These are phyloP conservation scores for Yarrowia bubula DNA, from an alignment of 805 yeast species.

Conservation along the genomic window DNA sequence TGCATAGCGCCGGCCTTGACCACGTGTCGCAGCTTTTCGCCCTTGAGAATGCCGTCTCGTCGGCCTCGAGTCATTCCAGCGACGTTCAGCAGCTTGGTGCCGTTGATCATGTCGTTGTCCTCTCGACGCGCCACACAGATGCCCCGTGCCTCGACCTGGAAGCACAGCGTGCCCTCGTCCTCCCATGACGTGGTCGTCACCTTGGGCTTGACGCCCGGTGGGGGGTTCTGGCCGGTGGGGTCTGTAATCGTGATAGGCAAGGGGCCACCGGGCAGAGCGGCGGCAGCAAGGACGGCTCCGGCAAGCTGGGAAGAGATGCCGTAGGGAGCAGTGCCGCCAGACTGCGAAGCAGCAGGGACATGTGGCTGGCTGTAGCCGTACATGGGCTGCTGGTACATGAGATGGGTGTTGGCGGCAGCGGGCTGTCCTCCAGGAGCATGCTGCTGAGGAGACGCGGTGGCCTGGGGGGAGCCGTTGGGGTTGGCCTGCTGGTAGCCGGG, in stretches of 20 bases:
- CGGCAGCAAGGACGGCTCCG: conserved; percentile 24
- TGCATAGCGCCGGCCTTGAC: conserved; percentile 87
- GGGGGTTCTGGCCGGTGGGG: conserved; percentile 43
- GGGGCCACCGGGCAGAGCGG: conserved; percentile 41
- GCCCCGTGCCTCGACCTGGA: conserved; percentile 80
- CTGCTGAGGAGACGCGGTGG: conserved; percentile 22
- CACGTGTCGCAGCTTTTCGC: conserved; percentile 73
- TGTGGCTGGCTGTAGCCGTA: conserved; percentile 25
- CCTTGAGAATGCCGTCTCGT: conserved; percentile 77
- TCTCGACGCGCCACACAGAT: conserved; percentile 80
- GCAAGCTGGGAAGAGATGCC: conserved; percentile 25
- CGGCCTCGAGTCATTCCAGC: conserved; percentile 87
- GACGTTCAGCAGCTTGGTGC: conserved; percentile 77
- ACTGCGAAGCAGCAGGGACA: conserved; percentile 22
- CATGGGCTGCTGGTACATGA: conserved; percentile 28
- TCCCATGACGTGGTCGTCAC: conserved; percentile 91
- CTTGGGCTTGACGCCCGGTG: conserved; percentile 48
- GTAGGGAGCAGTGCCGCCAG: conserved; percentile 19
- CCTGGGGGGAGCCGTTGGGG: conserved; percentile 21
- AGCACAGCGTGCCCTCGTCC: conserved; percentile 79
- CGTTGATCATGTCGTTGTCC: conserved; percentile 81
- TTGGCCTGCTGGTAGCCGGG: conserved; percentile 22
- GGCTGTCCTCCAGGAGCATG: conserved; percentile 26
- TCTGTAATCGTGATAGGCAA: conserved; percentile 37
- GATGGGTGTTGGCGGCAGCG: conserved; percentile 3